Evolutionary conservation across 305 asterid genomes (phyloP).

Genomic region (Caryopteris hybrid): DNA sequence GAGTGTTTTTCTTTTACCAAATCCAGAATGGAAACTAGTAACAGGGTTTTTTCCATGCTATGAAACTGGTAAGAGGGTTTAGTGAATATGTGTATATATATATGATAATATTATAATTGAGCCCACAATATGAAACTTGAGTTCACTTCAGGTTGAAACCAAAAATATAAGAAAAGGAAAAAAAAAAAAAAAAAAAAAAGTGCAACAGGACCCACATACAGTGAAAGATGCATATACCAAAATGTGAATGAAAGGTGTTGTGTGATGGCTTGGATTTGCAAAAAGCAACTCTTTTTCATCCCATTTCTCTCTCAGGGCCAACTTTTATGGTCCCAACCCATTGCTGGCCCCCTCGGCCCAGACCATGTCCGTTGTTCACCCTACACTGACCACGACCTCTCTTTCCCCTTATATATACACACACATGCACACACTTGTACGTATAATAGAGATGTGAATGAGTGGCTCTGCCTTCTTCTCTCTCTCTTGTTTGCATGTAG

Average conservation of each 20-base stretch:
- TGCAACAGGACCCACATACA: conserved; percentile 7
- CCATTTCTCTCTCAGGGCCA: conserved; percentile 20
- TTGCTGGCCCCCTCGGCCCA: conserved; percentile 39
- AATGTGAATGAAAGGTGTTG: conserved; percentile 35
- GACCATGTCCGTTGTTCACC: conserved; percentile 71
- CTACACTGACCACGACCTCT: conserved; percentile 53
- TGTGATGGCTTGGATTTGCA: conserved; percentile 29
- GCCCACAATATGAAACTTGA: too few relatives aligned
- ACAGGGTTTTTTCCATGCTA: too few relatives aligned
- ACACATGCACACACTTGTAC: background rate
- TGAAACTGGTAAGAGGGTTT: too few relatives aligned
- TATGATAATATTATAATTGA: too few relatives aligned
- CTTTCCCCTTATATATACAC: conserved; percentile 3
- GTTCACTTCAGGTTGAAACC: background rate
- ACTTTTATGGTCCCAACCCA: conserved; percentile 40
- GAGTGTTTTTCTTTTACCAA: too few relatives aligned
- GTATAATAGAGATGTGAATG: background rate
- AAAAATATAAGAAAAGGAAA: background rate
- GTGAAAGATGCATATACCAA: conserved; percentile 33
- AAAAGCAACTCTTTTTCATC: conserved; percentile 25
- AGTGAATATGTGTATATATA: too few relatives aligned
- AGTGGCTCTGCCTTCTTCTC: conserved; percentile 15
- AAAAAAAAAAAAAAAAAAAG: too few relatives aligned
- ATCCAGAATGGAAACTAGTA: too few relatives aligned
- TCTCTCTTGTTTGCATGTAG: conserved; percentile 37